Evolutionary conservation across 345 rosid genomes (phyloP).

Genomic region (Geranium rotundifolium): DNA sequence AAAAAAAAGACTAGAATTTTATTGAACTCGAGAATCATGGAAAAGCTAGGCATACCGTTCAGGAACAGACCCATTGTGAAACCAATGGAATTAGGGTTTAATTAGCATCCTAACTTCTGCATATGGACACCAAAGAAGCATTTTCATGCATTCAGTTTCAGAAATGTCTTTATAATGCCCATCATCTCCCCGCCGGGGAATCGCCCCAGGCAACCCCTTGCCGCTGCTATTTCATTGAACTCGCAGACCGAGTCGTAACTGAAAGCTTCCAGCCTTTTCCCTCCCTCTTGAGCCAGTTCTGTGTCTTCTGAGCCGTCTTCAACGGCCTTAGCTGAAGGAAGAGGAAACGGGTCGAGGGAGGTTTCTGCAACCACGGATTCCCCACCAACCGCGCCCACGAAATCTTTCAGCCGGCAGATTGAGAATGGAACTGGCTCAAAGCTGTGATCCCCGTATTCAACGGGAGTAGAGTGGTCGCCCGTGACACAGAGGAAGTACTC

Average conservation of each 20-base stretch:
- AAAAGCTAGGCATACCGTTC: too few relatives aligned
- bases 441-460: constrained; percentile 95
- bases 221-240: constrained; percentile 68
- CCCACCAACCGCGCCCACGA: constrained; percentile 65
- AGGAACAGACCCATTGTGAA: too few relatives aligned
- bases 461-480: constrained; percentile 93
- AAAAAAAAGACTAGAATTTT: too few relatives aligned
- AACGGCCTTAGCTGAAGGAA: constrained; percentile 40
- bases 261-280: constrained; percentile 19
- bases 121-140: too few relatives aligned
- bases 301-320: constrained; percentile 28
- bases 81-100: too few relatives aligned
- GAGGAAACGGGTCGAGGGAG: constrained; percentile 77
- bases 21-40: too few relatives aligned
- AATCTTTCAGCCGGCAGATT: constrained; percentile 58
- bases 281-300: constrained; percentile 6
- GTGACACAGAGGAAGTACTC: constrained; percentile 70
- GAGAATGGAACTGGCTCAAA: constrained; percentile 86
- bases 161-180: constrained; percentile 49
- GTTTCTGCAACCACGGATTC: constrained; percentile 39
- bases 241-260: constrained; percentile 69
- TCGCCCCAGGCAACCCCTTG: constrained; percentile 88
- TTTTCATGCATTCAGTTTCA: constrained; percentile 13
- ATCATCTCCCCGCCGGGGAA: constrained; percentile 88
- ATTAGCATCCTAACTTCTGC: too few relatives aligned